Percentiles rank a stretch among this genome's conserved stretches.
Conservation (phyloP, 2,329 filamentous ascomycete species). For the Botryotinia calthae region DNA sequence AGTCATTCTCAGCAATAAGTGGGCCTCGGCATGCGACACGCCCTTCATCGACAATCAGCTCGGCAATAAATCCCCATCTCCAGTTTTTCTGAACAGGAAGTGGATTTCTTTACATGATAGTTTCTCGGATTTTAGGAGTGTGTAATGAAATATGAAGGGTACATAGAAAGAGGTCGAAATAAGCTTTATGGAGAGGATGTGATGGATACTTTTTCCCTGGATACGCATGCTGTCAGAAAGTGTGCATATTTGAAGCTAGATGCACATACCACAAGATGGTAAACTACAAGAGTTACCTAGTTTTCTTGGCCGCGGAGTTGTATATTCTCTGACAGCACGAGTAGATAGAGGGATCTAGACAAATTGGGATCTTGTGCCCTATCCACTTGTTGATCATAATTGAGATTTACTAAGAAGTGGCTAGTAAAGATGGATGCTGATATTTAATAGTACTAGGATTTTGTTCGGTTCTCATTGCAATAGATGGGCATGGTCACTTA, state of each 20-base stretch:
- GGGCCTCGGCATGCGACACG: neutral
- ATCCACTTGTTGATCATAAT: neutral
- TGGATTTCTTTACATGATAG: conserved; percentile 6
- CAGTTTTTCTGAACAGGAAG: neutral
- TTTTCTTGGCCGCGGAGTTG: neutral
- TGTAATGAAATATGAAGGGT: neutral
- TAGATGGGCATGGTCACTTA: neutral
- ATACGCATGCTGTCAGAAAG: neutral
- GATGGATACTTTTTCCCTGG: neutral
- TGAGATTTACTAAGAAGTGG: neutral
- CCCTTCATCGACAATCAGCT: neutral
- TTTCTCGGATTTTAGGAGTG: neutral
- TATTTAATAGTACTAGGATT: neutral
- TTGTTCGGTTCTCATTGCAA: neutral
- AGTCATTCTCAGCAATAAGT: neutral
- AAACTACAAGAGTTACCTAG: neutral
- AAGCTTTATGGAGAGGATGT: neutral
- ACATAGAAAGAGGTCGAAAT: neutral
- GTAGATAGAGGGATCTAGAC: neutral
- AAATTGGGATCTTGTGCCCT: neutral
- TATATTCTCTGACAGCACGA: neutral
- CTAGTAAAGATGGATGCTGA: neutral
- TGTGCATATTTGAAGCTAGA: neutral
- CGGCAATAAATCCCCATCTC: neutral
- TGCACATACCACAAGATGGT: neutral